These are phyloP conservation scores for Didymella keratinophila DNA, from an alignment of 2,329 filamentous ascomycete genomes.

Conservation along the genomic window DNA sequence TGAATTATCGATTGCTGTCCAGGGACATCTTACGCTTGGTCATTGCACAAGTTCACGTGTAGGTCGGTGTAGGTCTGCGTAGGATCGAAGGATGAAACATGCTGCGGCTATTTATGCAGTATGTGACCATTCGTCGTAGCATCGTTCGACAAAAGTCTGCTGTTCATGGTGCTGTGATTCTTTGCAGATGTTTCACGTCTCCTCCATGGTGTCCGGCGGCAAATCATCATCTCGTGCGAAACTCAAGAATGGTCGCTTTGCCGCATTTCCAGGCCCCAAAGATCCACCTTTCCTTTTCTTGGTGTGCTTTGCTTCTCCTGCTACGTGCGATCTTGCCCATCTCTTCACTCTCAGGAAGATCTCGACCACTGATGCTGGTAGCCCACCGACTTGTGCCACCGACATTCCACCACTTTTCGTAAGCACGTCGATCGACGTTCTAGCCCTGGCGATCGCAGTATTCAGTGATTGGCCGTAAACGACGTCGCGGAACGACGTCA, in stretches of 20 bases:
- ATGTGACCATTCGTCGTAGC: not conserved
- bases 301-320: constrained; percentile 29
- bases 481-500: constrained; percentile 75
- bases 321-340: constrained; percentile 79
- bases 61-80: not conserved
- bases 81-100: constrained; percentile 9
- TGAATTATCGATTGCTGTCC: not conserved
- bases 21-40: not conserved
- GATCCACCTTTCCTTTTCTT: constrained; percentile 34
- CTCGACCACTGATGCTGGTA: constrained; percentile 61
- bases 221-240: constrained; percentile 30
- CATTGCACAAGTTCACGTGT: not conserved
- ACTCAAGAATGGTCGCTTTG: constrained; percentile 24
- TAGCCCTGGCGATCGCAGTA: constrained; percentile 72
- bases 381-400: constrained; percentile 55
- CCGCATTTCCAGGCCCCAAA: constrained; percentile 4
- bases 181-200: constrained; percentile 16
- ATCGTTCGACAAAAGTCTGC: not conserved
- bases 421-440: constrained; percentile 71
- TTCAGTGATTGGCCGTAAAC: constrained; percentile 88
- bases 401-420: constrained; percentile 62
- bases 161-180: not conserved
- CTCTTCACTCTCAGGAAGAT: constrained; percentile 74
- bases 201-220: constrained; percentile 46
- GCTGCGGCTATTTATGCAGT: constrained; percentile 1